phyloP scores from a whole-genome alignment of 192 early-diverging fungal species.

The Lobulomyces angularis region DNA sequence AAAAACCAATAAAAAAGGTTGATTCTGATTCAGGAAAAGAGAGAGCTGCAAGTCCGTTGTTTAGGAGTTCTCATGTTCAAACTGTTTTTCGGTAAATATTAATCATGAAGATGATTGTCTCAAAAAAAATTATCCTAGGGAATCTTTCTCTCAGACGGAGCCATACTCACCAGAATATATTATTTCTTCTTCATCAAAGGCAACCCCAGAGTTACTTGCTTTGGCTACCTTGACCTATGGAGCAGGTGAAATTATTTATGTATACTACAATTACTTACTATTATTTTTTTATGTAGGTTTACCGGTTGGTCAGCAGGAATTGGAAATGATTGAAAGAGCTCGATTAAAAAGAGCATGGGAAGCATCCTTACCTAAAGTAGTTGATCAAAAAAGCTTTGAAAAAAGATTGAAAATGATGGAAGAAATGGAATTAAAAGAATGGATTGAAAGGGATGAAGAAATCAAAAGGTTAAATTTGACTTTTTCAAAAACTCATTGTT shows the following conservation, averaged over 20 bases:
- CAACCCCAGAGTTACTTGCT: conserved; percentile 39
- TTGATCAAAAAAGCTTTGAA: conserved; percentile 41
- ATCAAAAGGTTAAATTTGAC: conserved; percentile 24
- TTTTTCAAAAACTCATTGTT: conserved; percentile 1
- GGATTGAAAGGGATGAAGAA: conserved; percentile 46
- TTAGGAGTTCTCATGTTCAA: conserved; percentile 33
- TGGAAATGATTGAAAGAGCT: conserved; percentile 53
- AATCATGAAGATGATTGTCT: not conserved
- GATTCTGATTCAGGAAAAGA: conserved; percentile 9
- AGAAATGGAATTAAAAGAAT: conserved; percentile 48
- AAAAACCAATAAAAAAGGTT: conserved; percentile 11
- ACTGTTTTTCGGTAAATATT: conserved; percentile 33
- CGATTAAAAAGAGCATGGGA: conserved; percentile 49
- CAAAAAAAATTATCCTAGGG: conserved; percentile 15
- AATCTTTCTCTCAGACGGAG: conserved; percentile 47
- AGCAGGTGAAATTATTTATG: too few relatives aligned
- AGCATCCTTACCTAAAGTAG: conserved; percentile 34
- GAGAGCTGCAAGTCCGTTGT: conserved; percentile 18
- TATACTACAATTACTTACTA: too few relatives aligned
- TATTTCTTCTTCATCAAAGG: conserved; percentile 12
- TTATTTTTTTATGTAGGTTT: too few relatives aligned
- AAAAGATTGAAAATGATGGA: conserved; percentile 49
- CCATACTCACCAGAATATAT: conserved; percentile 51
- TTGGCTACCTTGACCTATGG: conserved; percentile 42
- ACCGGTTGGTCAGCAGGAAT: conserved; percentile 38